phyloP scores from a whole-genome alignment of 2,329 filamentous ascomycete genomes.

The Fusarium sp. region DNA sequence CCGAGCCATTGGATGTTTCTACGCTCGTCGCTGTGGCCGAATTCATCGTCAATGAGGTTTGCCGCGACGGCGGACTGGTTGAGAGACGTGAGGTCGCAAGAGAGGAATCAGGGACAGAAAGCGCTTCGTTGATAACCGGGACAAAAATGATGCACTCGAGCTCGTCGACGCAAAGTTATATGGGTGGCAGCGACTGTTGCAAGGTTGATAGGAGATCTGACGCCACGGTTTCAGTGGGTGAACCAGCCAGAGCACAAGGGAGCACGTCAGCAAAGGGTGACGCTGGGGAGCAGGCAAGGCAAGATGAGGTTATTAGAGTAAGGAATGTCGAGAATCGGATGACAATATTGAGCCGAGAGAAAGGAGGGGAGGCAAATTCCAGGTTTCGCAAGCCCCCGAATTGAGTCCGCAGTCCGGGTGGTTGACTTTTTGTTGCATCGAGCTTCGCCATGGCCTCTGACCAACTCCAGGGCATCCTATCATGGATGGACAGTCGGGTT shows the following conservation, averaged over 20 bases:
- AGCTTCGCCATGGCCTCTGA: conserved; percentile 32
- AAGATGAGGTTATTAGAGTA: conserved; percentile 22
- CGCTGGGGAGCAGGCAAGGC: conserved; percentile 1
- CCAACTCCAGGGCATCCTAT: conserved; percentile 25
- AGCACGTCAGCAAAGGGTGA: conserved; percentile 27
- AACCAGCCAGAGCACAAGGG: conserved; percentile 24
- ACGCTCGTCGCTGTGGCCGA: conserved; percentile 55
- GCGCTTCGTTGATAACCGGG: conserved; percentile 8
- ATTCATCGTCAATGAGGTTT: conserved; percentile 50
- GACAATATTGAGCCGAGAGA: conserved; percentile 20
- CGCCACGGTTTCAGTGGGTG: conserved; percentile 35
- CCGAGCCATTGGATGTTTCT: conserved; percentile 45
- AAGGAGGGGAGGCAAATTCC: conserved; percentile 25
- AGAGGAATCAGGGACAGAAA: background rate
- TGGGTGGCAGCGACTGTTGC: conserved; percentile 27
- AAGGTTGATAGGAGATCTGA: conserved; percentile 33
- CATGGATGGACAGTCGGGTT: conserved; percentile 7
- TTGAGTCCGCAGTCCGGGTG: conserved; percentile 20
- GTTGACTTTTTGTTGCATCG: conserved; percentile 37
- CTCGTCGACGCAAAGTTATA: conserved; percentile 32
- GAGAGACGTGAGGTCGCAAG: background rate
- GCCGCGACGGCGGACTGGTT: conserved; percentile 30
- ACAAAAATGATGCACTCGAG: conserved; percentile 17
- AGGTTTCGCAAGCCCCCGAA: conserved; percentile 19
- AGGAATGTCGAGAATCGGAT: conserved; percentile 38